Evolutionary conservation across 2,329 filamentous ascomycete species (phyloP).

Genomic region (Neofusicoccum cordaticola): DNA sequence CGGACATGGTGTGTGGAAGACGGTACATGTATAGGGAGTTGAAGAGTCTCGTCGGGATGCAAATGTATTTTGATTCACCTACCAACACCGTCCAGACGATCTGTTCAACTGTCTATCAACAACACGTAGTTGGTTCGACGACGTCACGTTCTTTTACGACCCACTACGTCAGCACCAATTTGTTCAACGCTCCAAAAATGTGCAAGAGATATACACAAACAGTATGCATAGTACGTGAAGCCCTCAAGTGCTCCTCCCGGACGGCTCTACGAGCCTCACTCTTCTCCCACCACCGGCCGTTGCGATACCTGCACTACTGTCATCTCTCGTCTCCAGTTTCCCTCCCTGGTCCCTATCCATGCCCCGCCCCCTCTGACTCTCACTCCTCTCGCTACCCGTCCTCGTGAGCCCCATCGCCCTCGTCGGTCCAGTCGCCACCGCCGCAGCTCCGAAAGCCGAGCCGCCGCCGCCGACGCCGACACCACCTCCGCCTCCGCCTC

Average conservation of each 20-base stretch:
- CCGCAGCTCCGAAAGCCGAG: neutral
- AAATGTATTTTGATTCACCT: no score
- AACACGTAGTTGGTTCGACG: no score
- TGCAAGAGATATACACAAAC: neutral
- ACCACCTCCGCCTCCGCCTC: constrained; percentile 6
- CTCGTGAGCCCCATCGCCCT: neutral
- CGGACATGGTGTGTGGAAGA: no score
- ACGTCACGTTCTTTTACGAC: no score
- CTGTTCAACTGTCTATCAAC: no score
- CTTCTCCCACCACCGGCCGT: constrained; percentile 28
- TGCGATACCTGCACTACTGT: constrained; percentile 13
- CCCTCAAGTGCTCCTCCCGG: constrained; percentile 1
- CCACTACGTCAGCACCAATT: no score
- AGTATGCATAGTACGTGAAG: neutral
- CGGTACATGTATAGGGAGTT: no score
- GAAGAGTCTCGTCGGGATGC: no score
- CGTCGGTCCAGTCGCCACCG: neutral
- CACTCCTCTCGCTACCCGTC: neutral
- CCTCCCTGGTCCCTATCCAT: neutral
- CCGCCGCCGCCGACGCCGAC: constrained; percentile 1
- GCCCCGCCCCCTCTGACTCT: constrained; percentile 1
- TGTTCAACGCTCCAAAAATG: neutral
- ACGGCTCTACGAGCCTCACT: constrained; percentile 29
- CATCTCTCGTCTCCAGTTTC: neutral
- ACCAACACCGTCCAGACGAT: no score